Evolutionary conservation across 2,329 filamentous ascomycete genomes (phyloP), one percentile per base, ranked within the genome.

Genomic region (Fusarium nematophilum): DNA sequence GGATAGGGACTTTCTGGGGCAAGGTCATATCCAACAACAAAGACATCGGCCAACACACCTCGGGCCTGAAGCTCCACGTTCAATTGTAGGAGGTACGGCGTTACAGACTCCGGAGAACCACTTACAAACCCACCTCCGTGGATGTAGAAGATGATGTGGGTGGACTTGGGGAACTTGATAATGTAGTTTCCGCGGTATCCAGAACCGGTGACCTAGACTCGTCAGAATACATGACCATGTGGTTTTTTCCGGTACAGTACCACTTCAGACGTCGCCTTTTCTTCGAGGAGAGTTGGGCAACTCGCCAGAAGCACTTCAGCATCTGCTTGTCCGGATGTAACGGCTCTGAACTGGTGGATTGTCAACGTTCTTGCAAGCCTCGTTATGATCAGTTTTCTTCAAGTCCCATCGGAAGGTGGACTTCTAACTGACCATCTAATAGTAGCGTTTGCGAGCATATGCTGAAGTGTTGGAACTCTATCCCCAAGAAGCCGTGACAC

Each of bases 1-100:
- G 44, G 44, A 39, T 48, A 48, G n/a, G 44, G 44, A 8, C 11
- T 21, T 26, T 48, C 44, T 10, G 44, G 44, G 11, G 44, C 44
- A 13, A 48, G 34, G 18, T 48, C 44, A 18, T 48, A 48, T 4
- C 18, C 44, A 6, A 38, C 33, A 13, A 10, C 44, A 39, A 48
- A 26, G 2, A 39, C 15, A 18, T 48, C 33, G 6, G 34, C 31
- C 11, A 21, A 11, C 11, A 39, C 3, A 8, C 44, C 33, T 9
- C 44, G 44, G 3, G 31, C 8, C 17, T 29, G 44, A 13, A 48
- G 23, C 9, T 48, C 44, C 3, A 48, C 6, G 14, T 23, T 26
- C 4, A 48, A 11, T 14, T 48, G 44, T 10, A 48, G 11, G 5
- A 48, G 33, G 30, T 48, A 48, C 14, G 33, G 11, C 3, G 44